Evolutionary conservation across 805 yeast species (phyloP).

Genomic region (Zygoascus ofunaensis): DNA sequence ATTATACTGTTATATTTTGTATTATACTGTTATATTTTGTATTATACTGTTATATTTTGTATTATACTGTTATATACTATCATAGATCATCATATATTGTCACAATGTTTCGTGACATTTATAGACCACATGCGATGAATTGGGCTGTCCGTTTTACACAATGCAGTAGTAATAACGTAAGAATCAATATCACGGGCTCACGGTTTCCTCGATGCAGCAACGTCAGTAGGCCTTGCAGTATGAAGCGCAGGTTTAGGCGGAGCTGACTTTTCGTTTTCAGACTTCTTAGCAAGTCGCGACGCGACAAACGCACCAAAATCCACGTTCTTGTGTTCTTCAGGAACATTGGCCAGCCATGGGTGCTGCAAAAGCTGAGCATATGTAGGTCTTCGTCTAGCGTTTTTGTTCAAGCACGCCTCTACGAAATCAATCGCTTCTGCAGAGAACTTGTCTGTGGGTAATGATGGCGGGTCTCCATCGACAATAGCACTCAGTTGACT

Average conservation of each 20-base stretch:
- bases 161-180: too few species aligned
- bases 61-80: neutral
- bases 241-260: slow-evolving; percentile 1
- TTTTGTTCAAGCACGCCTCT: slow-evolving; percentile 56
- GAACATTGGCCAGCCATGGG: slow-evolving; percentile 61
- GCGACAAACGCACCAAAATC: slow-evolving; percentile 33
- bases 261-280: neutral
- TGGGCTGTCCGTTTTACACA: too few species aligned
- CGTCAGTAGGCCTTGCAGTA: slow-evolving; percentile 4
- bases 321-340: slow-evolving; percentile 30
- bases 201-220: neutral
- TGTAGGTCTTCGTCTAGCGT: slow-evolving; percentile 72
- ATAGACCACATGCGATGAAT: too few species aligned
- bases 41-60: too few species aligned
- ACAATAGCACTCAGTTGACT: slow-evolving; percentile 93
- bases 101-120: too few species aligned
- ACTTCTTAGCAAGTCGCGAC: slow-evolving; percentile 7
- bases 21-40: too few species aligned
- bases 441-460: slow-evolving; percentile 56
- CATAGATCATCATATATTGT: too few species aligned
- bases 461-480: slow-evolving; percentile 85
- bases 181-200: too few species aligned
- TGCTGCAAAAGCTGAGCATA: slow-evolving; percentile 67
- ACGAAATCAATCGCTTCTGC: slow-evolving; percentile 79
- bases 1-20: too few species aligned